phyloP scores from a whole-genome alignment of 169 alveolate genomes.

The Plasmodium knowlesi region DNA sequence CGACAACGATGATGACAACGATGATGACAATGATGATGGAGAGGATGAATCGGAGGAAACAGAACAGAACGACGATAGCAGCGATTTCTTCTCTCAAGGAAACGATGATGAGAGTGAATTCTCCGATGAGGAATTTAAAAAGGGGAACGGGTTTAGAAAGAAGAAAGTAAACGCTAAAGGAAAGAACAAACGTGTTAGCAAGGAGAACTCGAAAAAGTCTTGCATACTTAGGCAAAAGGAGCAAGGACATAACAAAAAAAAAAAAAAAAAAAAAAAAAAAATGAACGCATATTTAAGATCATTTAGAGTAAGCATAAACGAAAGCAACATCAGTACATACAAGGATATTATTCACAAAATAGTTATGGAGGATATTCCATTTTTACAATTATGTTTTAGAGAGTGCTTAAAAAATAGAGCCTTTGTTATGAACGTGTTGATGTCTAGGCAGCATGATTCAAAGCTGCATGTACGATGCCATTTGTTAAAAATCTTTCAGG shows the following conservation, averaged over 20 bases:
- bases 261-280: constrained; percentile 16
- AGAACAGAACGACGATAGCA: not conserved
- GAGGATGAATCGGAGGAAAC: not conserved
- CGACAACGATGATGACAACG: not conserved
- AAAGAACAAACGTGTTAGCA: not conserved
- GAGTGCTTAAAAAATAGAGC: constrained; percentile 58
- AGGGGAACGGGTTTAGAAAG: not conserved
- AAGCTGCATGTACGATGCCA: constrained; percentile 85
- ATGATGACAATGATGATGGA: not conserved
- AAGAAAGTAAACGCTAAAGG: not conserved
- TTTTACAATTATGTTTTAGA: constrained; percentile 62
- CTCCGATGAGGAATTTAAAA: not conserved
- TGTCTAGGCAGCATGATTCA: constrained; percentile 81
- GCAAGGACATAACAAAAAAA: not conserved
- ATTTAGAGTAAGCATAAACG: constrained; percentile 15
- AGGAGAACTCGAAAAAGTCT: not conserved
- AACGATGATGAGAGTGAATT: not conserved
- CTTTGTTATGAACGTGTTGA: constrained; percentile 50
- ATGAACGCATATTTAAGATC: constrained; percentile 25
- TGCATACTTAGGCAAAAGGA: constrained; percentile 1
- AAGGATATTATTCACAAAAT: constrained; percentile 58
- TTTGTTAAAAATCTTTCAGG: constrained; percentile 79
- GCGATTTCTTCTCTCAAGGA: not conserved
- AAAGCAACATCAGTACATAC: constrained; percentile 32
- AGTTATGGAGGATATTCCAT: constrained; percentile 27